A percentile compares a stretch with the other conserved stretches of the same genome.
phyloP scores from a whole-genome alignment of 2,329 filamentous ascomycete genomes.

The Diaporthe citriasiana region DNA sequence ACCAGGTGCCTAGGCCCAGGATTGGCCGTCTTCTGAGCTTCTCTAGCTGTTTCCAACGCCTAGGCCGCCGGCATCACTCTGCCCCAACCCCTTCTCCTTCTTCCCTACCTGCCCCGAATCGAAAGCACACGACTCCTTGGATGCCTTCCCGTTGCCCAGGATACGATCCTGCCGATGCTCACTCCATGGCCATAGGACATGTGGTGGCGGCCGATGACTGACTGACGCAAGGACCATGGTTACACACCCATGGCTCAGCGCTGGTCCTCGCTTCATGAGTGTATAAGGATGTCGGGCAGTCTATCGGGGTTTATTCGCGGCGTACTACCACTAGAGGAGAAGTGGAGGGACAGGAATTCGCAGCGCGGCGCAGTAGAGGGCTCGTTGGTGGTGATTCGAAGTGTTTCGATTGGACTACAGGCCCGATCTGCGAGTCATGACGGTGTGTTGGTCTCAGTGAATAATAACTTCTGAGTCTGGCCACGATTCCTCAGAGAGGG shows the following conservation, averaged over 20 bases:
- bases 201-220: conserved; percentile 3
- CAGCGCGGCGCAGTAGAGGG: neutral
- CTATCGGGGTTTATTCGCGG: neutral
- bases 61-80: neutral
- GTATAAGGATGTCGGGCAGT: neutral
- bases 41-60: neutral
- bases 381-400: neutral
- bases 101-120: neutral
- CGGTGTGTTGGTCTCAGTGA: too few species aligned
- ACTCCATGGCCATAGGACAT: neutral
- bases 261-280: neutral
- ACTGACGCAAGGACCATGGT: neutral
- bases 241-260: neutral
- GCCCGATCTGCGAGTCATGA: too few species aligned
- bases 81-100: too few species aligned
- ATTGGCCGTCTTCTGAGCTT: neutral
- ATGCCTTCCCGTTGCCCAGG: neutral
- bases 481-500: neutral
- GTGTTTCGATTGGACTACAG: neutral
- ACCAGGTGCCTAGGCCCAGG: neutral
- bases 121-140: neutral
- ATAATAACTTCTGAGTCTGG: neutral
- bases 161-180: neutral
- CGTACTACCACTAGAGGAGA: neutral
- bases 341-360: neutral